phyloP scores from a whole-genome alignment of 2,329 filamentous ascomycete genomes.

The Pseudohalonectria lignicola region DNA sequence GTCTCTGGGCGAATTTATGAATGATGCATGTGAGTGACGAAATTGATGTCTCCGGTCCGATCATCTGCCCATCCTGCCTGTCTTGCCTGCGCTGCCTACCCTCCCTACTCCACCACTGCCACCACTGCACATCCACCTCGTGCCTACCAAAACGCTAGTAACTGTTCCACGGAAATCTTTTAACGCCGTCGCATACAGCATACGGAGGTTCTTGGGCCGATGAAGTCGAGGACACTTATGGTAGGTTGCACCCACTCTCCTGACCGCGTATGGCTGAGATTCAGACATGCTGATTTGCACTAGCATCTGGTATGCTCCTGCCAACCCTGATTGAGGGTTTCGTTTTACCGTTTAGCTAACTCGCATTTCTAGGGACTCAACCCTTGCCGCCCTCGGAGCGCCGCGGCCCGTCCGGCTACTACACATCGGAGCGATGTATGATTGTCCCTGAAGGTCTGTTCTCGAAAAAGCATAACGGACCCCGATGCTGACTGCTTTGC shows the following conservation, averaged over 20 bases:
- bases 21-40: constrained; percentile 66
- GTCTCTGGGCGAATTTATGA: constrained; percentile 93
- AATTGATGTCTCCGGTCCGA: neutral
- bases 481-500: neutral
- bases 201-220: constrained; percentile 88
- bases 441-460: neutral
- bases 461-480: neutral
- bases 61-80: neutral
- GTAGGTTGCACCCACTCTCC: constrained; percentile 42
- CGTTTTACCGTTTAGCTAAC: constrained; percentile 6
- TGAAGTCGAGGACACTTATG: constrained; percentile 86
- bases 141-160: constrained; percentile 47
- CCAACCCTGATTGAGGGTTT: neutral
- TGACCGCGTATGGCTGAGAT: too few relatives aligned
- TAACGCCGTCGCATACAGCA: constrained; percentile 76
- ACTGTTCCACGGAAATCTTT: constrained; percentile 94
- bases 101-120: too few relatives aligned
- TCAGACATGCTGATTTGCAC: too few relatives aligned
- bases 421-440: constrained; percentile 8
- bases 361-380: constrained; percentile 37
- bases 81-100: neutral
- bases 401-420: constrained; percentile 14
- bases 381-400: constrained; percentile 41
- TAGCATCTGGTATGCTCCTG: constrained; percentile 23
- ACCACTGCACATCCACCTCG: too few relatives aligned